Evolutionary conservation across 371 early-diverging fungal genomes (phyloP).

Genomic region (Rhizopus delemar): DNA sequence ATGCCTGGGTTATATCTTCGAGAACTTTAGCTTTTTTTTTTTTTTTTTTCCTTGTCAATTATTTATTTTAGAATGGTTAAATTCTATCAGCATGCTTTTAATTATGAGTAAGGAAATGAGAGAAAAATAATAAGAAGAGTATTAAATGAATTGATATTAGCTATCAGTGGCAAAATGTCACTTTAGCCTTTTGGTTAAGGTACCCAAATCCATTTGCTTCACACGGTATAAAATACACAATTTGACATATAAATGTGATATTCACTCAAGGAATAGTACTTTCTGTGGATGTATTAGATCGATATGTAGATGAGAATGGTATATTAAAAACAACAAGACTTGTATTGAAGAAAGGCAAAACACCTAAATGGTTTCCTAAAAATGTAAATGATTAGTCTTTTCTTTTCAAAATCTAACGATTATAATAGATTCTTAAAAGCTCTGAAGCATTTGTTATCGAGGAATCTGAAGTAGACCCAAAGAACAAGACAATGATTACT

Average conservation of each 20-base stretch:
- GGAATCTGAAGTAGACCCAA: conserved; percentile 83
- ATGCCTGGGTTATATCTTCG: no score
- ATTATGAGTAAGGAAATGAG: conserved; percentile 63
- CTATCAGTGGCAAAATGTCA: conserved; percentile 82
- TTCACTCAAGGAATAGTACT: conserved; percentile 52
- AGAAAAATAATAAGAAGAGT: not conserved
- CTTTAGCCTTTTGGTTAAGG: conserved; percentile 87
- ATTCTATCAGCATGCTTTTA: conserved; percentile 75
- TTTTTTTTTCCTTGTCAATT: not conserved
- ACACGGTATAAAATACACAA: conserved; percentile 60
- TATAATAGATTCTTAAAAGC: conserved; percentile 64
- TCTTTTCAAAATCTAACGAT: not conserved
- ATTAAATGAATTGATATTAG: conserved; percentile 31
- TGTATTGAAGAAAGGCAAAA: conserved; percentile 82
- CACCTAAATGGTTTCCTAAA: conserved; percentile 87
- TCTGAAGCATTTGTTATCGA: conserved; percentile 84
- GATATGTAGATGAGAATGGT: conserved; percentile 83
- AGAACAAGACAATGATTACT: conserved; percentile 74
- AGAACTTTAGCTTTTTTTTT: not conserved
- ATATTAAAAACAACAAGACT: conserved; percentile 84
- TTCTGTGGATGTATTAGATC: conserved; percentile 87
- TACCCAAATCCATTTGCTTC: conserved; percentile 98
- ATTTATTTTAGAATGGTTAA: conserved; percentile 1
- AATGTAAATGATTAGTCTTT: conserved; percentile 19
- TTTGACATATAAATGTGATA: not conserved